phyloP scores from a whole-genome alignment of 2,329 filamentous ascomycete species.

The Fusarium sp. region DNA sequence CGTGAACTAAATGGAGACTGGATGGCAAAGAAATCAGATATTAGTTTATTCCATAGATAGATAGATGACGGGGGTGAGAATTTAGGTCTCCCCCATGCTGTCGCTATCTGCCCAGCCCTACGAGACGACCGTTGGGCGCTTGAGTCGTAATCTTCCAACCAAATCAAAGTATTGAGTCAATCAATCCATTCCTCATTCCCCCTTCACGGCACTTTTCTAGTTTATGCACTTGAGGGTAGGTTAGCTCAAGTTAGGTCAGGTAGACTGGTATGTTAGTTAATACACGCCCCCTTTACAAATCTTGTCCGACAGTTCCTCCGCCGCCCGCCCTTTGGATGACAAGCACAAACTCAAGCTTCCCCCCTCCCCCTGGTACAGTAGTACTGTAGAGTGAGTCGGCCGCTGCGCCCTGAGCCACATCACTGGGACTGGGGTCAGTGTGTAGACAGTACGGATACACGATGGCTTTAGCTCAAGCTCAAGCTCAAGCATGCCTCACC shows the following conservation, averaged over 20 bases:
- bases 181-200: not conserved
- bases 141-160: slow-evolving; percentile 26
- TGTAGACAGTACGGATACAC: not conserved
- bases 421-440: slow-evolving; percentile 29
- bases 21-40: not conserved
- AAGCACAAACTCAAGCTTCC: slow-evolving; percentile 14
- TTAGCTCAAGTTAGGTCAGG: not conserved
- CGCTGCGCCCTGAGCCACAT: slow-evolving; percentile 42
- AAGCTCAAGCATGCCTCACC: slow-evolving; percentile 7
- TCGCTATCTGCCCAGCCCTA: slow-evolving; percentile 35
- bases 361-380: too few species aligned
- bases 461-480: slow-evolving; percentile 2
- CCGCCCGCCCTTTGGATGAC: slow-evolving; percentile 25
- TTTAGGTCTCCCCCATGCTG: not conserved
- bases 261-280: not conserved
- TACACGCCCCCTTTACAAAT: slow-evolving; percentile 29
- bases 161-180: slow-evolving; percentile 1
- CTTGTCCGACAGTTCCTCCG: slow-evolving; percentile 12
- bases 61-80: slow-evolving; percentile 16
- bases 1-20: not conserved
- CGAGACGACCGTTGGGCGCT: slow-evolving; percentile 23
- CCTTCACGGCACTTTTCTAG: not conserved
- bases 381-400: slow-evolving; percentile 7
- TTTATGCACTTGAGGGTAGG: not conserved
- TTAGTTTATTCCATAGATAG: not conserved